Base-by-base conservation (phyloP, 225 moss, liverwort and hornwort genomes). In the Polytrichum commune region DNA sequence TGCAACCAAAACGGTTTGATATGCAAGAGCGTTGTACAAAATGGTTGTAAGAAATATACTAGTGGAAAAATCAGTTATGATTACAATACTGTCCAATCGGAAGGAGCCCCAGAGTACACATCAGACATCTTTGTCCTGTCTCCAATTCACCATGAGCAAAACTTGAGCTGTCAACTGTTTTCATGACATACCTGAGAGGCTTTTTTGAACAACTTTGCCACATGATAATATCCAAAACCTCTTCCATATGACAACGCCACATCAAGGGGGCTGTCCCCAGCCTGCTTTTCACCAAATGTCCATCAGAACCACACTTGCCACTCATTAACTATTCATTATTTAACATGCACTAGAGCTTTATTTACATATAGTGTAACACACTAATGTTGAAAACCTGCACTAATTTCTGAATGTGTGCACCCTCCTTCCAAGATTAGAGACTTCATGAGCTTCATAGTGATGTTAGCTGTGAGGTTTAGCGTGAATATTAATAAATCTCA, bases 161-260 rank as follows among this genome's bases (percentile, higher is more conserved):
- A 46, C 46, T 46, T 46, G 46, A 13, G 16, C 16, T 46, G 13
- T 46, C 13, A 46, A 16, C 46, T 46, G 46, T 60, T 28, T 71
- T 65, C 68, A 64, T 20, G 54, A 76, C 79, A 64, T 82, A 85
- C 84, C 85, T 55, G 76, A 53, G 68, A 75, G 61, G 73, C 73
- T 86, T 81, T 82, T 77, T 93, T 93, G 46, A 97, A 68, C 69
- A 94, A 82, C 73, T 91, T 91, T 55, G 92, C 88, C 27, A 89
- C 88, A 71, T 97, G 90, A 72, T 97, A 97, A 73, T 89, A 97
- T 22, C 82, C 77, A 66, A 97, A 94, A 32, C 89, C 88, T 63
- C 82, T 88, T 18, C 96, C 93, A 74, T 88, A 97, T 29, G 93
- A 89, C n/a, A 93, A 74, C 61, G 96, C 87, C 73, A 97, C 53